These are phyloP conservation scores for Benincasa hispida DNA, from an alignment of 306 rosid species.

Conservation along the genomic window DNA sequence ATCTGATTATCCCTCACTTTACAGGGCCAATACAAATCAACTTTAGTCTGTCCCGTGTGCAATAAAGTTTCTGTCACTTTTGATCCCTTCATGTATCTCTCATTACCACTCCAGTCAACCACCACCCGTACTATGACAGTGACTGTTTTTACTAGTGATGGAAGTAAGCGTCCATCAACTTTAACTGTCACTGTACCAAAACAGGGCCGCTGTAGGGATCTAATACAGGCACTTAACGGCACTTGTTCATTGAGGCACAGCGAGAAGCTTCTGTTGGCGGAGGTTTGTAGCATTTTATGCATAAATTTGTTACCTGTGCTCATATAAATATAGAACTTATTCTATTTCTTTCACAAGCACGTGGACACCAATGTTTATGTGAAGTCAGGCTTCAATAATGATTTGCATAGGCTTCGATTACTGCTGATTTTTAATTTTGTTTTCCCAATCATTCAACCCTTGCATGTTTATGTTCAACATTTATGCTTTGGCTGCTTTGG, in stretches of 20 bases:
- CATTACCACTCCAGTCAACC: slow-evolving; percentile 85
- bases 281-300: slow-evolving; percentile 33
- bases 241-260: slow-evolving; percentile 71
- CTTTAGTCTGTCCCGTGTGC: slow-evolving; percentile 96
- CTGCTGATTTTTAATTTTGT: neutral
- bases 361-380: neutral
- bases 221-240: slow-evolving; percentile 79
- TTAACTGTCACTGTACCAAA: slow-evolving; percentile 83
- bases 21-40: slow-evolving; percentile 97
- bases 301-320: neutral
- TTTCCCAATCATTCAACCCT: neutral
- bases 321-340: neutral
- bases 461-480: neutral
- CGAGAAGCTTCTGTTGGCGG: slow-evolving; percentile 74
- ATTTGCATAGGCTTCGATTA: neutral
- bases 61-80: slow-evolving; percentile 94
- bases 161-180: slow-evolving; percentile 56
- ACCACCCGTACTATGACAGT: slow-evolving; percentile 60
- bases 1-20: slow-evolving; percentile 14
- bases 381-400: neutral
- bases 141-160: slow-evolving; percentile 69
- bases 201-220: slow-evolving; percentile 94
- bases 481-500: neutral
- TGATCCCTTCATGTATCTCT: slow-evolving; percentile 98
- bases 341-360: neutral